Evolutionary conservation across 176 grass and related monocot species (phyloP).

Genomic region (barley (Hordeum vulgare)): DNA sequence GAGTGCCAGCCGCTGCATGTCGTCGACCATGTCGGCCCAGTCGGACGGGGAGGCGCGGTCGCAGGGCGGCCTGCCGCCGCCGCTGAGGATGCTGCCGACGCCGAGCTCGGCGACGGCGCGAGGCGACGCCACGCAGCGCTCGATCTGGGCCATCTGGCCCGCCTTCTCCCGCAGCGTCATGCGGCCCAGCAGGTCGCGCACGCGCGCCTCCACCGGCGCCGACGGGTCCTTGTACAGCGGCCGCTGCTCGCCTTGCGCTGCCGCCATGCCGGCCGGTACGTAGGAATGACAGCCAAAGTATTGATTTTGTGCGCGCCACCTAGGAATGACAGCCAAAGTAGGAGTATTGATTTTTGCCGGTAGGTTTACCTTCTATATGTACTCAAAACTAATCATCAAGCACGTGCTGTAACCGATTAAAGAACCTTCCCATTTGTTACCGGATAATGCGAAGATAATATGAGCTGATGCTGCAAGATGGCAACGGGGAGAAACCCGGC

Average conservation of each 20-base stretch:
- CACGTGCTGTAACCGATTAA: neutral
- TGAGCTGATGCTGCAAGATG: neutral
- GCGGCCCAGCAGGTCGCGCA: constrained; percentile 60
- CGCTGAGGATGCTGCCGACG: constrained; percentile 59
- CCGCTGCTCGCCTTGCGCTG: neutral
- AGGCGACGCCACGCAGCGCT: constrained; percentile 46
- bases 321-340: neutral
- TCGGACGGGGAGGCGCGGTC: constrained; percentile 38
- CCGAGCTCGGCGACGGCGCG: constrained; percentile 39
- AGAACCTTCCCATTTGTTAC: neutral
- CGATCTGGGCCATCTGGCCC: constrained; percentile 81
- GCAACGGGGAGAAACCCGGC: too few species aligned
- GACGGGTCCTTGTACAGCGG: constrained; percentile 49
- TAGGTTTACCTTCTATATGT: neutral
- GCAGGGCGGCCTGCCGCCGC: constrained; percentile 42
- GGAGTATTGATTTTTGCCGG: neutral
- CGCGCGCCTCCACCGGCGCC: constrained; percentile 63
- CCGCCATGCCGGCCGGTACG: neutral
- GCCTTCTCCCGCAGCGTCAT: constrained; percentile 89
- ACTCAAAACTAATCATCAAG: neutral
- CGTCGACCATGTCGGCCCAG: constrained; percentile 77
- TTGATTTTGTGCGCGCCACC: neutral
- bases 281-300: neutral
- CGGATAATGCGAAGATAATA: neutral
- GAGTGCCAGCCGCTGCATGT: constrained; percentile 64